Evolutionary conservation across 2,329 filamentous ascomycete species (phyloP), one percentile per base, ranked within the genome.

Genomic region (Penicillium hesseltinei): DNA sequence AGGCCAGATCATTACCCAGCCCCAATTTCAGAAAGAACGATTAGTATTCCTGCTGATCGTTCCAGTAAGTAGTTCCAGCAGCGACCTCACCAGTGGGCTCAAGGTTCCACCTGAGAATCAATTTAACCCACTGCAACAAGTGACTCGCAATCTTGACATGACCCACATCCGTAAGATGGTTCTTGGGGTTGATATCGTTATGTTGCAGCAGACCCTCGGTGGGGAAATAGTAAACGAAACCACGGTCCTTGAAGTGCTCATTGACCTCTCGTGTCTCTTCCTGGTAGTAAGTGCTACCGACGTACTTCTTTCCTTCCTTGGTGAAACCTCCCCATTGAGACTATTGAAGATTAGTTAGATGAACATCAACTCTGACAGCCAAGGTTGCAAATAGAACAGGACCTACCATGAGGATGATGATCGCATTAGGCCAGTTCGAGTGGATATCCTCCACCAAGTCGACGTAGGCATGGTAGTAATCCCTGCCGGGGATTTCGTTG

Each of bases 91-190:
- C 83, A 1, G 77, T 82, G 19, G 81, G 79, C 45, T 79, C 77
- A 31, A 86, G 69, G 17, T 81, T 77, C 84, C 83, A 87, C 2
- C 79, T 80, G 64, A 86, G 81, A 44, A 77, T 80, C 54, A 83
- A 61, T 56, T 79, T 80, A 44, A 85, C 81, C 69, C 80, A 87
- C 69, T 84, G 81, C 61, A 81, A 79, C 48, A 86, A 64, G 62
- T 86, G 82, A 64, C 81, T 85, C 2, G 84, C 84, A 8, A 87
- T 70, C 69, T 87, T 87, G 65, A 86, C 76, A 53, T 85, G 81
- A 0, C 84, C 83, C 8, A 85, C 79, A 65, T 87, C 84, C 0
- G 83, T 87, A 0, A 82, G 84, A 65, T 87, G 84, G 62, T 77
- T 85, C 61, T 79, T 76, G 7, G 84, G 83, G 2, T 77, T 80